Evolutionary conservation across 257 asterid genomes (phyloP), one percentile per base, ranked within the genome.

Genomic region (Solanum chiquidenum): DNA sequence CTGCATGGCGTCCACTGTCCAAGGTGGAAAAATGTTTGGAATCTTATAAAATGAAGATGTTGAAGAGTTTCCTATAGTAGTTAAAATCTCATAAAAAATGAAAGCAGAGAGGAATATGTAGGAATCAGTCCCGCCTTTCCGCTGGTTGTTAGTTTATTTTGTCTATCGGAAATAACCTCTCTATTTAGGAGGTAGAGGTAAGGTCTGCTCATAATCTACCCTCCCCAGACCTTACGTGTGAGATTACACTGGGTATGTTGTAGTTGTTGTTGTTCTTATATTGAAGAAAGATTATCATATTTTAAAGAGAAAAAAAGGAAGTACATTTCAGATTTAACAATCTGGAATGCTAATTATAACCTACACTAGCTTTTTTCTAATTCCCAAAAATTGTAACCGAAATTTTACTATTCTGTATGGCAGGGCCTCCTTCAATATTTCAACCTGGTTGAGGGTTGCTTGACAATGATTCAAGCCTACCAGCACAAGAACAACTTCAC

Each of bases 391-490:
- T 27, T 25, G 40, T 7, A 80, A 77, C 85, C 34, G 0, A 9
- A 79, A 5, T 16, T 1, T 80, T 80, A 8, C 12, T 5, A 1
- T 46, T 44, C 42, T 80, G 29, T 25, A 12, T 80, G 89, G 69
- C 90, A 97, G 99, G 99, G 99, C 35, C 88, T 97, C 88, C 89
- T 97, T 91, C 99, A 97, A 71, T 97, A 96, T 86, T 96, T 97
- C 91, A 89, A 90, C 69, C 94, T 97, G 4, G 99, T 97, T 12
- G 99, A 97, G 42, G 98, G 99, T 2, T 97, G 99, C 88, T 90
- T 97, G 49, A 92, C 92, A 4, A 89, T 96, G 96, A 96, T 97
- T 85, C 86, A 88, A 44, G 89, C 90, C 0, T 86, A 95, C 89
- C 98, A 97, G 92, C 80, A 87, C 83, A 86, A 87, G 88, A 93